These are phyloP conservation scores for Penicillium sp. DNA, from an alignment of 2,329 filamentous ascomycete species.

Conservation along the genomic window DNA sequence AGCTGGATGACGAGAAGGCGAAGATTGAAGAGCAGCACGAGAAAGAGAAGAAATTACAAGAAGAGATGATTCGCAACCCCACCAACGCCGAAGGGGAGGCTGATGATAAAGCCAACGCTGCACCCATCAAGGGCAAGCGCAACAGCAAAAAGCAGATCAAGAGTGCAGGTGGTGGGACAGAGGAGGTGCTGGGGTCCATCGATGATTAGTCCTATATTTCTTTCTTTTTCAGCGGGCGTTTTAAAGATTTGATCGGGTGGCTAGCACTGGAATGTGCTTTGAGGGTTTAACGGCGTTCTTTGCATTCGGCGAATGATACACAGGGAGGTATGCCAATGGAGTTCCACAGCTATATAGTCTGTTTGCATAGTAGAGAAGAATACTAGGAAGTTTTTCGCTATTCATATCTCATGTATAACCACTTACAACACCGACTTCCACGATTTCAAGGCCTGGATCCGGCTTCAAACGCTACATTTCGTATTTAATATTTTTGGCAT, in stretches of 20 bases:
- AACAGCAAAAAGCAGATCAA: slow-evolving; percentile 34
- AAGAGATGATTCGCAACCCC: slow-evolving; percentile 45
- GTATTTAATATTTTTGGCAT: background rate
- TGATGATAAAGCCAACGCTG: slow-evolving; percentile 29
- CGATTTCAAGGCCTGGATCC: background rate
- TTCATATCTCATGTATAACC: background rate
- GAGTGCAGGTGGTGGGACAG: slow-evolving; percentile 35
- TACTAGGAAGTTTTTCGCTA: background rate
- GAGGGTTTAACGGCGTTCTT: background rate
- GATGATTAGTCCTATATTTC: slow-evolving; percentile 29
- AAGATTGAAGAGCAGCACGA: slow-evolving; percentile 49
- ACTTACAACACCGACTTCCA: no score
- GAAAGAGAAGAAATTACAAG: slow-evolving; percentile 46
- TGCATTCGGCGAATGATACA: background rate
- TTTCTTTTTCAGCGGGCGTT: background rate
- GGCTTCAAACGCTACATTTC: background rate
- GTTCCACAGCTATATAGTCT: background rate
- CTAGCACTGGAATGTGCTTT: background rate
- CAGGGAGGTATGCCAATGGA: background rate
- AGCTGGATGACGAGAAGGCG: slow-evolving; percentile 47
- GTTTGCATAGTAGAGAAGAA: background rate
- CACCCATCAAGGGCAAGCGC: slow-evolving; percentile 30
- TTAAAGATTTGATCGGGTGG: background rate
- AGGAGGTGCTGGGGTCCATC: slow-evolving; percentile 43
- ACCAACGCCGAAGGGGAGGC: slow-evolving; percentile 31